Base-by-base conservation (phyloP, 2,329 filamentous ascomycete species). In the Daldinia sp. region DNA sequence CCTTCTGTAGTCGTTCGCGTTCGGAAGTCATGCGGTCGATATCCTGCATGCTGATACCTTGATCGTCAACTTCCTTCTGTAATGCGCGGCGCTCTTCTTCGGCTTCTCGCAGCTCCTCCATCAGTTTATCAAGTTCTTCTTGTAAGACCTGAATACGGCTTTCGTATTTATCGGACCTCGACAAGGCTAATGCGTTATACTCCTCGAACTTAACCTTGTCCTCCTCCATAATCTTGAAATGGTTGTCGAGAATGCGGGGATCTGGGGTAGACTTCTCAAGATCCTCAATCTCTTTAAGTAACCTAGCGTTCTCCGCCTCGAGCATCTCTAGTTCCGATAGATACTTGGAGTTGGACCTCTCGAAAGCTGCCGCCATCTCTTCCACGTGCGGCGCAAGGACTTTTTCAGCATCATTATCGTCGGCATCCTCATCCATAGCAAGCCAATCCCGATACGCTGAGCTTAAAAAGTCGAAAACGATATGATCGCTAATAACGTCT, bases 21-120 rank as follows among this genome's bases (percentile, higher is more conserved):
- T 99, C 95, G 32, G 92, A 90, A 70, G 93, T 97, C 94, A 99
- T 97, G 77, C 95, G 93, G 83, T 99, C 95, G 74, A 99, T 98
- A 84, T 99, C 95, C 79, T 95, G 91, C 79, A 97, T 96, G 72
- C 93, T 96, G 75, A 99, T 94, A 2, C 95, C 95, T 74, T 96
- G 93, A 70, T 90, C 89, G 77, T 98, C 95, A 25, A 99, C 93
- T 27, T 91, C 89, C 61, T 90, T 88, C 76, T 98, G 94, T 8
- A 99, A 83, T 27, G 85, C 84, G 39, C 87, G 81, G 64, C 93
- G 88, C 76, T 99, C 95, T 13, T 91, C 88, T 68, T 98, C 94
- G 0, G 90, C 91, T 71, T 92, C 90, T 61, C 86, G 84, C 30
- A 96, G 81, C 71, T 97, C 93, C 7, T 84, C 80, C 55, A 89